Evolutionary conservation across 441 rosid species (phyloP), one percentile per base, ranked within the genome.

Genomic region (Raphanus hybrid): DNA sequence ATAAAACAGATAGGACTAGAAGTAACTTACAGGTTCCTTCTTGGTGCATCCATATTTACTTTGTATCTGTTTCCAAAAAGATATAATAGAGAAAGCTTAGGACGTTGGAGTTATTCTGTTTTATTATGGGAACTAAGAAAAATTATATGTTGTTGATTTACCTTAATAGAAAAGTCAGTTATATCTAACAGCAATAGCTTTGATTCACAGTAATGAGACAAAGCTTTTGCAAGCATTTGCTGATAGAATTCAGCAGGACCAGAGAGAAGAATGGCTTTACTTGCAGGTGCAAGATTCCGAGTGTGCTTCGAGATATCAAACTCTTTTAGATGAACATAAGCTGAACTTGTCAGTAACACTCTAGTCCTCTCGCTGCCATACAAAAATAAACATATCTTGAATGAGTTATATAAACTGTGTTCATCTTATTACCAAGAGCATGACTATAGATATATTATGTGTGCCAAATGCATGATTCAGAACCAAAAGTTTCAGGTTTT

Each of bases 161-260:
- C 98, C 93, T 89, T 93, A 3, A 90, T 35, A 48, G 97, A 92
- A 73, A 94, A 90, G 45, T 89, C 86, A 26, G 77, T 80, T 20
- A 90, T 69, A 84, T 93, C 97, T 80, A 93, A 69, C 70, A 93
- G 57, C 74, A 39, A 77, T 75, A 94, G 77, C 88, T 90, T 92
- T 5, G 98, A 89, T 74, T 88, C 90, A 59, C 86, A 92, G 83
- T 69, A 64, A 76, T 92, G 91, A 5, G 98, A 91, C 63, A 89
- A 80, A 77, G 97, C 96, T 82, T 89, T 94, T 71, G 96, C 93
- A 43, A 94, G 97, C 93, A 79, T 86, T 88, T 94, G 98, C 75
- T 87, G 93, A 79, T 94, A 94, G 76, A 88, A 86, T 54, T 94
- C 98, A 81, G 79, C 83, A 68, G 93, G 89, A 62, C 97, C 98